Conservation (phyloP, 305 asterid species). For the Solanum aculeatissimum region DNA sequence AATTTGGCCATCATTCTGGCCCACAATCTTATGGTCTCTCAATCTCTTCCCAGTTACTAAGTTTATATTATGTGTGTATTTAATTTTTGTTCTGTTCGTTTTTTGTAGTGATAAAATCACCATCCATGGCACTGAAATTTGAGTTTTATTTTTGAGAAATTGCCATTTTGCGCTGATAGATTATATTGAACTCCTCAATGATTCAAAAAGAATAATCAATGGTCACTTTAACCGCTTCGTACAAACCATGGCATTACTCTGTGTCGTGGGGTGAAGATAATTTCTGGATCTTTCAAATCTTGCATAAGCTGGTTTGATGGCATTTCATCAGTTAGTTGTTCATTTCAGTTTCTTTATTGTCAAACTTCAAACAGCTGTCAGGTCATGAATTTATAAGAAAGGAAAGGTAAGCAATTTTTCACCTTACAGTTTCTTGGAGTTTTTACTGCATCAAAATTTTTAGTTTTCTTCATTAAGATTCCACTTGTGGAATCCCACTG, state of each 20-base stretch:
- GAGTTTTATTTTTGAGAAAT: not conserved
- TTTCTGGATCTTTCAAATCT: not conserved
- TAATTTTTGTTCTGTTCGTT: not conserved
- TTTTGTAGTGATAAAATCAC: not conserved
- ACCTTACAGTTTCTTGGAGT: not conserved
- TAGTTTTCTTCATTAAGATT: not conserved
- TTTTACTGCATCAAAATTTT: not conserved
- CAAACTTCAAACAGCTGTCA: not conserved
- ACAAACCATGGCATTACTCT: not conserved
- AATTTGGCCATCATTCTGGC: not conserved
- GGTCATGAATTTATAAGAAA: not conserved
- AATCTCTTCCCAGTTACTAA: not conserved
- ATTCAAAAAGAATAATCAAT: not conserved
- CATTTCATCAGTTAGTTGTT: not conserved
- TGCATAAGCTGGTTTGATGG: not conserved
- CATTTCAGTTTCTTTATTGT: not conserved
- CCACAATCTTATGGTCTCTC: not conserved
- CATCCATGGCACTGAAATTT: not conserved
- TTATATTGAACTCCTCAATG: not conserved
- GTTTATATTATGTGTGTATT: not conserved
- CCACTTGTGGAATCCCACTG: too few species aligned
- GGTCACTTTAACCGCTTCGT: not conserved
- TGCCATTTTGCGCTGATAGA: not conserved
- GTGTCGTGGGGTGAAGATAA: not conserved
- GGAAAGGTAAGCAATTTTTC: not conserved